These are phyloP conservation scores for Cenchrus americanus DNA, from an alignment of 176 grass and related monocot species.

Conservation along the genomic window DNA sequence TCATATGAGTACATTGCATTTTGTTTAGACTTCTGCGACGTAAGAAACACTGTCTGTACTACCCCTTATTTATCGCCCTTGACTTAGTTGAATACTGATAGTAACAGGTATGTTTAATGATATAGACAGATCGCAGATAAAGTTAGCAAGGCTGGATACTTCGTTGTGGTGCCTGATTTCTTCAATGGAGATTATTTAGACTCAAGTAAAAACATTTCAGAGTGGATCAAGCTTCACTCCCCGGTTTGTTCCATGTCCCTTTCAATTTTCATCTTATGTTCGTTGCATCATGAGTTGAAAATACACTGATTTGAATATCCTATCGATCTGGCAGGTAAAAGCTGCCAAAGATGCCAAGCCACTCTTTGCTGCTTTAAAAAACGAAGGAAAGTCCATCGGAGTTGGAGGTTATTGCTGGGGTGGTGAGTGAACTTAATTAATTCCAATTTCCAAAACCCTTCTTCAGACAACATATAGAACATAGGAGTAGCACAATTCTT, in stretches of 20 bases:
- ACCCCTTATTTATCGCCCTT: background rate
- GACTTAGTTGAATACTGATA: background rate
- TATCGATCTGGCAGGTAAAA: constrained; percentile 31
- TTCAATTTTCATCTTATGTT: background rate
- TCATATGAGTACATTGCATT: background rate
- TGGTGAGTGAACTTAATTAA: constrained; percentile 2
- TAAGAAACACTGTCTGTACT: background rate
- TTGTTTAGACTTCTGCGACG: background rate
- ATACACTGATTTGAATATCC: too few species aligned
- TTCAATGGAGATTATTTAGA: constrained; percentile 23
- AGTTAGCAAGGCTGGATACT: constrained; percentile 40
- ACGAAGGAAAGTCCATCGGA: constrained; percentile 13
- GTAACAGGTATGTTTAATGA: background rate
- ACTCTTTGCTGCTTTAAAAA: constrained; percentile 21
- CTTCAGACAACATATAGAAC: background rate
- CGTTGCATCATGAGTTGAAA: background rate
- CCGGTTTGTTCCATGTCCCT: too few species aligned
- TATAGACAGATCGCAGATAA: constrained; percentile 38
- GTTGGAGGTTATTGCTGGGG: constrained; percentile 50
- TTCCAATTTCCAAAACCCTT: background rate
- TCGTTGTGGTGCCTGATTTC: constrained; percentile 43
- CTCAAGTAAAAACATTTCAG: background rate
- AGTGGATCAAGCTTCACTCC: constrained; percentile 23
- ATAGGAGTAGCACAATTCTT: background rate
- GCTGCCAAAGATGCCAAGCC: constrained; percentile 34